Evolutionary conservation across 257 asterid species (phyloP).

Genomic region (Jacaranda copaia): DNA sequence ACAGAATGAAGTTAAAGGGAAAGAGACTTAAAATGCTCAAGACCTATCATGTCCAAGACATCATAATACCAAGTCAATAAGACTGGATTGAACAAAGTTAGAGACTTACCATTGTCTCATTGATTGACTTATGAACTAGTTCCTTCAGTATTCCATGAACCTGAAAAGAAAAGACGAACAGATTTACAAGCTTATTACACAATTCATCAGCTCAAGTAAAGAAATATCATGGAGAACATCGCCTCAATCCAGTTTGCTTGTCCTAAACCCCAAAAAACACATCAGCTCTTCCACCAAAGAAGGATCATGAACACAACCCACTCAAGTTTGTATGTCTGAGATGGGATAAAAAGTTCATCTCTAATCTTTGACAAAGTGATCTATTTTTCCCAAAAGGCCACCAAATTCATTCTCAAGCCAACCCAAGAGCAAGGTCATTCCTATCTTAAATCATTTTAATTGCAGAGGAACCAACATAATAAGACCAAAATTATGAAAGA

Average conservation of each 20-base stretch:
- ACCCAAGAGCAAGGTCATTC: background rate
- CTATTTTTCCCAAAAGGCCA: background rate
- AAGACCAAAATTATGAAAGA: background rate
- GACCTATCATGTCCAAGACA: background rate
- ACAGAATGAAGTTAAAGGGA: too few relatives aligned
- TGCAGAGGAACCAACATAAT: constrained; percentile 11
- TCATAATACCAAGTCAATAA: background rate
- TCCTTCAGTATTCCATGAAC: constrained; percentile 80
- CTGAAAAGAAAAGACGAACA: constrained; percentile 48
- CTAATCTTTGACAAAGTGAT: background rate
- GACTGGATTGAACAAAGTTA: background rate
- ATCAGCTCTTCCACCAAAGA: too few relatives aligned
- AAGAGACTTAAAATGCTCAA: background rate
- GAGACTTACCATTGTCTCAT: constrained; percentile 58
- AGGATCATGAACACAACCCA: background rate
- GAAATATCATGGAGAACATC: background rate
- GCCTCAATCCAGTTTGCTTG: background rate
- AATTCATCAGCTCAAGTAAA: constrained; percentile 5
- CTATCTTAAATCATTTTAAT: background rate
- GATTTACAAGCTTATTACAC: constrained; percentile 13
- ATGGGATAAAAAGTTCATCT: background rate
- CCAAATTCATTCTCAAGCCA: constrained; percentile 12
- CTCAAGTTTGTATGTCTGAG: background rate
- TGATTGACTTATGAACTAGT: constrained; percentile 69
- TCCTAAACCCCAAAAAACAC: too few relatives aligned